These are phyloP conservation scores for Geranomyces variabilis DNA, from an alignment of 192 early-diverging fungal genomes.

Conservation along the genomic window DNA sequence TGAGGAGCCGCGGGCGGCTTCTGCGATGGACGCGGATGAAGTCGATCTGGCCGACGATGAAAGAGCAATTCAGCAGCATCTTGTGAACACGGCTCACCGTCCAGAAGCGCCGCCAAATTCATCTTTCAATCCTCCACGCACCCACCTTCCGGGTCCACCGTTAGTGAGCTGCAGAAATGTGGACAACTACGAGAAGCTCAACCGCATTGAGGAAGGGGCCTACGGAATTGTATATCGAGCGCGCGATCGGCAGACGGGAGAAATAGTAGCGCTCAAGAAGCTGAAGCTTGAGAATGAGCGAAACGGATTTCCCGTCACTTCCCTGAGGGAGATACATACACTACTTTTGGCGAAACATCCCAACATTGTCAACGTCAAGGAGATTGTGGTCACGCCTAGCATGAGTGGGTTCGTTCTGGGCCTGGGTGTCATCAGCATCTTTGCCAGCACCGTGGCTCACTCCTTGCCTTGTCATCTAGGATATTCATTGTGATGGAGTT, in stretches of 20 bases:
- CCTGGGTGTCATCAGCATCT: background rate
- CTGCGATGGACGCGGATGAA: background rate
- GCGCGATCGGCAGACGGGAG: conserved; percentile 75
- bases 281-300: conserved; percentile 76
- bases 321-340: conserved; percentile 78
- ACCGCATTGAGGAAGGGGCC: conserved; percentile 94
- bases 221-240: conserved; percentile 97
- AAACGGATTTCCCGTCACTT: conserved; percentile 81
- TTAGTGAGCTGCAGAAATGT: conserved; percentile 71
- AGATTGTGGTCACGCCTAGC: conserved; percentile 77
- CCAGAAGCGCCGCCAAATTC: no score
- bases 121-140: background rate
- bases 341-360: conserved; percentile 69
- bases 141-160: conserved; percentile 46
- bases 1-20: background rate
- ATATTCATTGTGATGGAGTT: conserved; percentile 99
- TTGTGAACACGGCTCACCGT: no score
- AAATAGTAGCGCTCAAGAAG: conserved; percentile 77
- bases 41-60: background rate
- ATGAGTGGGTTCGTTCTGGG: conserved; percentile 44
- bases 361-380: conserved; percentile 79
- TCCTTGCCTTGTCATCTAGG: conserved; percentile 20
- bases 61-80: no score
- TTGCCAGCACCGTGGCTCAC: background rate
- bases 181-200: conserved; percentile 89